Evolutionary conservation across 2,329 filamentous ascomycete species (phyloP).

Genomic region (Fusarium secorum): DNA sequence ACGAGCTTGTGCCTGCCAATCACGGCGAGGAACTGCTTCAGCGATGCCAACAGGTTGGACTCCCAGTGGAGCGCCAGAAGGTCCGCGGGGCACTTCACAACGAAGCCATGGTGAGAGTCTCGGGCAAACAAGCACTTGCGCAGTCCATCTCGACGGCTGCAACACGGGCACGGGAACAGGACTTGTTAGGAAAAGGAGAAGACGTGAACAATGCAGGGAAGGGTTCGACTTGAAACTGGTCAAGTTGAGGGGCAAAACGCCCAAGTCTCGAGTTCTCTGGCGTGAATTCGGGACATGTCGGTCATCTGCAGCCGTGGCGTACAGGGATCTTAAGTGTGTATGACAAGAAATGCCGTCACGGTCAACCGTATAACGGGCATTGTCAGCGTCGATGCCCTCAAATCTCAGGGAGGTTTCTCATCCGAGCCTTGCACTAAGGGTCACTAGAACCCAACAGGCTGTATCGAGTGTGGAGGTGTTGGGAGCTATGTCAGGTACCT

Average conservation of each 20-base stretch:
- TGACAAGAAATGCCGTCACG: constrained; percentile 40
- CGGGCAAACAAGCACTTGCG: constrained; percentile 41
- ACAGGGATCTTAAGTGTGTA: constrained; percentile 32
- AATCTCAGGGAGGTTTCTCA: constrained; percentile 22
- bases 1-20: constrained; percentile 64
- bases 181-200: constrained; percentile 3
- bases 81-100: constrained; percentile 64
- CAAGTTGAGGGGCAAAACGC: constrained; percentile 13
- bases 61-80: constrained; percentile 55
- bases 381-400: constrained; percentile 19
- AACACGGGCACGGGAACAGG: constrained; percentile 20
- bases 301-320: constrained; percentile 26
- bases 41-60: constrained; percentile 56
- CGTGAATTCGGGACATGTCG: constrained; percentile 43
- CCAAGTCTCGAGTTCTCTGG: constrained; percentile 20
- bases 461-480: constrained; percentile 36
- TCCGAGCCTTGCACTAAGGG: constrained; percentile 28
- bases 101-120: constrained; percentile 57
- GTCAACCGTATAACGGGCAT: constrained; percentile 11
- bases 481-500: constrained; percentile 34
- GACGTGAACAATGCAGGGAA: background rate
- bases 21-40: constrained; percentile 57
- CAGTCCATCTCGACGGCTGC: constrained; percentile 40
- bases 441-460: constrained; percentile 33
- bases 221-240: constrained; percentile 16